These are phyloP conservation scores for Achaetomiella virescens DNA, from an alignment of 495 filamentous ascomycete species.

Conservation along the genomic window DNA sequence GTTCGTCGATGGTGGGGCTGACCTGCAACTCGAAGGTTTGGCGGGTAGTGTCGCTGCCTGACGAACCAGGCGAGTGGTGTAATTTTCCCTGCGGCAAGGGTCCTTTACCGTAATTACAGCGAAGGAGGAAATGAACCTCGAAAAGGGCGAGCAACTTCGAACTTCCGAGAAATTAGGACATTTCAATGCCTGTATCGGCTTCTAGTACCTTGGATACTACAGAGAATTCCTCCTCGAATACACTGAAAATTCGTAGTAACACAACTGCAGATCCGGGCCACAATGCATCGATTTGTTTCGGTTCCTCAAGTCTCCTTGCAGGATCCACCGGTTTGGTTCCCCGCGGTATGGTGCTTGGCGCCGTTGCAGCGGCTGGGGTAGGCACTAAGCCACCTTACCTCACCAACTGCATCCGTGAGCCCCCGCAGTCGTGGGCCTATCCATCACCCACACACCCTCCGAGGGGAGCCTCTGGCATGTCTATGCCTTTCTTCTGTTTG, in stretches of 20 bases:
- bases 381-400: constrained; percentile 5
- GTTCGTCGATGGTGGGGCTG: constrained; percentile 16
- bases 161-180: too few species aligned
- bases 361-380: background rate
- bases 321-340: background rate
- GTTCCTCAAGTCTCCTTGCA: background rate
- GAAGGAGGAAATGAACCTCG: too few species aligned
- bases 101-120: background rate
- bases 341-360: background rate
- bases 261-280: too few species aligned
- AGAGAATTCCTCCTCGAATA: too few species aligned
- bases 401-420: constrained; percentile 3
- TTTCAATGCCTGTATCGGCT: too few species aligned
- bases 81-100: background rate
- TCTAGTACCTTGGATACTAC: too few species aligned
- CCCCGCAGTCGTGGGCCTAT: constrained; percentile 1
- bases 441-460: background rate
- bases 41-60: constrained; percentile 12
- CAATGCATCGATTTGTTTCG: too few species aligned
- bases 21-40: constrained; percentile 2
- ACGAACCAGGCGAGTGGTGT: constrained; percentile 2
- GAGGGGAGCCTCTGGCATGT: constrained; percentile 8
- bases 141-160: too few species aligned
- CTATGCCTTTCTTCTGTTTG: background rate
- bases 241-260: too few species aligned